phyloP scores from a whole-genome alignment of 805 yeast species.

The Metschnikowia koreensis region DNA sequence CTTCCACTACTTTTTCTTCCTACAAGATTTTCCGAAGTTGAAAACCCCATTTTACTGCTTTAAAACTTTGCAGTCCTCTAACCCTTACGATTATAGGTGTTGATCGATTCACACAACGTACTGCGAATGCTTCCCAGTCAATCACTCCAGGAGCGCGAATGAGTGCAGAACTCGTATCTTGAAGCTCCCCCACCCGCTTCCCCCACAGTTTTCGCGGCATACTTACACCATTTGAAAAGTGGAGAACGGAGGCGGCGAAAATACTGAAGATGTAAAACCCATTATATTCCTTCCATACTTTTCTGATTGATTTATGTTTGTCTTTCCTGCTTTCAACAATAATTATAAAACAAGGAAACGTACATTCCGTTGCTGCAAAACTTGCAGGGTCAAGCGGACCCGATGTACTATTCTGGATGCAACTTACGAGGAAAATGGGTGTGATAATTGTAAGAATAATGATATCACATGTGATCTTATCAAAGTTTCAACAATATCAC shows the following conservation, averaged over 20 bases:
- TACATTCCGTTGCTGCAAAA: slow-evolving; percentile 41
- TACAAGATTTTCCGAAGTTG: too few species aligned
- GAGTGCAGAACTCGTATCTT: neutral
- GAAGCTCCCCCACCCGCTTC: neutral
- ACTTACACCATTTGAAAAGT: neutral
- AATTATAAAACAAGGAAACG: slow-evolving; percentile 41
- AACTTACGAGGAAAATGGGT: slow-evolving; percentile 22
- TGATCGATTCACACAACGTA: too few species aligned
- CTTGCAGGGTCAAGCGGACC: slow-evolving; percentile 35
- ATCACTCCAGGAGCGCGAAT: too few species aligned
- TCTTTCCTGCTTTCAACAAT: slow-evolving; percentile 42
- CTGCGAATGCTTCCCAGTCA: too few species aligned
- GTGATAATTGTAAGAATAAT: slow-evolving; percentile 21
- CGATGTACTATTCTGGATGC: slow-evolving; percentile 20
- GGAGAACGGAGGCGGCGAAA: neutral
- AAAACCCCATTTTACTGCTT: too few species aligned
- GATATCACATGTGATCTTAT: slow-evolving; percentile 19
- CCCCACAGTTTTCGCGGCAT: neutral
- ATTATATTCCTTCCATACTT: too few species aligned
- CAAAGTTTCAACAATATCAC: neutral
- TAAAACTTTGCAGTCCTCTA: too few species aligned
- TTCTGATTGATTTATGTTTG: slow-evolving; percentile 27
- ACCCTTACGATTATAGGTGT: too few species aligned
- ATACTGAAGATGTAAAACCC: neutral
- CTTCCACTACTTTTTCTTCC: too few species aligned